Evolutionary conservation across 805 yeast species (phyloP).

Genomic region (Sporopachydermia quercuum): DNA sequence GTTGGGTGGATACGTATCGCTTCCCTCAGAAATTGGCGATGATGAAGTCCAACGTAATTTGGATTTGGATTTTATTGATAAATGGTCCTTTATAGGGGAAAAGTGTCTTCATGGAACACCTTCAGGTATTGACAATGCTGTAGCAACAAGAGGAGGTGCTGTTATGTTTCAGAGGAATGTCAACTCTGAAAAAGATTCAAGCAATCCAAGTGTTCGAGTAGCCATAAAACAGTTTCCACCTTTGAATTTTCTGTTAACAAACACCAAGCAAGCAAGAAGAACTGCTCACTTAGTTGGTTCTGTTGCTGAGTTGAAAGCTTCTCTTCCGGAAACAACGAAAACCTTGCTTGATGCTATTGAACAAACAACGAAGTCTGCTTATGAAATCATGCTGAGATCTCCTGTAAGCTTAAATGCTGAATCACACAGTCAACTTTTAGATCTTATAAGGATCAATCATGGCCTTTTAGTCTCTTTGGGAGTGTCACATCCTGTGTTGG

Average conservation of each 20-base stretch:
- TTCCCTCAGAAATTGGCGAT: conserved; percentile 19
- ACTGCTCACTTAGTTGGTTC: conserved; percentile 73
- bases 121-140: conserved; percentile 92
- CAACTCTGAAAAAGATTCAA: conserved; percentile 20
- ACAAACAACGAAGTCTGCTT: conserved; percentile 56
- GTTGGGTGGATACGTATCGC: conserved; percentile 37
- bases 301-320: conserved; percentile 42
- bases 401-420: conserved; percentile 4
- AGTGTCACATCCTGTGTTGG: conserved; percentile 88
- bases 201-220: conserved; percentile 43
- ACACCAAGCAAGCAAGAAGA: conserved; percentile 76
- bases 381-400: conserved; percentile 35
- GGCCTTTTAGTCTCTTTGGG: conserved; percentile 76
- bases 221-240: conserved; percentile 63
- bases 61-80: conserved; percentile 51
- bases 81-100: conserved; percentile 89
- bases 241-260: conserved; percentile 59
- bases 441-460: conserved; percentile 69
- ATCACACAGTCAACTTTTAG: conserved; percentile 26
- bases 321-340: conserved; percentile 38
- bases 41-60: conserved; percentile 19
- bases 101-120: conserved; percentile 94
- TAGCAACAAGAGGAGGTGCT: conserved; percentile 93
- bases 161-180: conserved; percentile 65
- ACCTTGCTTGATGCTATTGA: conserved; percentile 68